These are phyloP conservation scores for Coemansia sp. DNA, from an alignment of 192 early-diverging fungal species.

Conservation along the genomic window DNA sequence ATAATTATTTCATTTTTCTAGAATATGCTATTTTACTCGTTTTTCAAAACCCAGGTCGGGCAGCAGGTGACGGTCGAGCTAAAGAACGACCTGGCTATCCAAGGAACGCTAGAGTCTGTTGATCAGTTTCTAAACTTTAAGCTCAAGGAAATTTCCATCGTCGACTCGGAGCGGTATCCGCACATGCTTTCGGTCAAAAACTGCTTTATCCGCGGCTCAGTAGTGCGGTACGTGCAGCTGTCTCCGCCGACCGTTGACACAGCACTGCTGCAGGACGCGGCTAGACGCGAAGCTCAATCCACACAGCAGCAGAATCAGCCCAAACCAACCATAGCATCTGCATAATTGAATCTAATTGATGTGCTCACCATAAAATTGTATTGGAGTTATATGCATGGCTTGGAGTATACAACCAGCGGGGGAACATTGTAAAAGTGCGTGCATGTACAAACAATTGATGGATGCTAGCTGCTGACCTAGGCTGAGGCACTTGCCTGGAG, in stretches of 20 bases:
- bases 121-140: conserved; percentile 99
- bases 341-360: conserved; percentile 4
- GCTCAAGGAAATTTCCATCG: conserved; percentile 85
- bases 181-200: conserved; percentile 99
- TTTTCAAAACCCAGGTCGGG: conserved; percentile 98
- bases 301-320: conserved; percentile 38
- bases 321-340: conserved; percentile 23
- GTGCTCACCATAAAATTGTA: not conserved
- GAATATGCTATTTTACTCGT: conserved; percentile 95
- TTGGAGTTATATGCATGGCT: not conserved
- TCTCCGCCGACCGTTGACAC: conserved; percentile 89
- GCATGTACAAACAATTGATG: not conserved
- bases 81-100: conserved; percentile 96
- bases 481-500: too few species aligned
- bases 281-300: conserved; percentile 81
- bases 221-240: conserved; percentile 94
- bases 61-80: conserved; percentile 95
- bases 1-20: not conserved
- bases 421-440: not conserved
- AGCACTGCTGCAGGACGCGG: conserved; percentile 94
- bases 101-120: conserved; percentile 91
- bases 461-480: not conserved
- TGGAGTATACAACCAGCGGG: not conserved
- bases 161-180: conserved; percentile 84
- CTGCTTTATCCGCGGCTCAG: conserved; percentile 98